Evolutionary conservation across 805 yeast species (phyloP).

Genomic region (Alloascoidea hylecoeti): DNA sequence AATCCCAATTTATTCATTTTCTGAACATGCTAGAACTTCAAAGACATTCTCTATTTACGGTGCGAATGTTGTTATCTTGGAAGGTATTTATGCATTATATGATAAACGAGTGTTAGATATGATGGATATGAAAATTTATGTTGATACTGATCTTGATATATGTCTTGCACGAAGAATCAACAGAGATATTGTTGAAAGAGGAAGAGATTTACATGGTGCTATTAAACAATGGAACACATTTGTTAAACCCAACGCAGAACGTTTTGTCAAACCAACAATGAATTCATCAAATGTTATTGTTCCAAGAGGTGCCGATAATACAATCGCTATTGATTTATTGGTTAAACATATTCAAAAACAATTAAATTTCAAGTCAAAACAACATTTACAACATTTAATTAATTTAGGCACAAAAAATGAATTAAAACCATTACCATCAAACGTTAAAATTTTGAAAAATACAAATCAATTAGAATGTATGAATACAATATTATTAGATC

Average conservation of each 20-base stretch:
- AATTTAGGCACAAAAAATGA: slow-evolving; percentile 30
- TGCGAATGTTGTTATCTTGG: slow-evolving; percentile 84
- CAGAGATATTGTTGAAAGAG: slow-evolving; percentile 77
- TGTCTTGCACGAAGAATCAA: slow-evolving; percentile 82
- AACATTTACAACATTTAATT: slow-evolving; percentile 53
- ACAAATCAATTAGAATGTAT: slow-evolving; percentile 63
- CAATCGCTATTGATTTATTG: slow-evolving; percentile 65
- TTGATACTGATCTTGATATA: slow-evolving; percentile 87
- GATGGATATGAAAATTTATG: slow-evolving; percentile 81
- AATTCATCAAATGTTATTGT: slow-evolving; percentile 71
- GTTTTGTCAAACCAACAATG: slow-evolving; percentile 64
- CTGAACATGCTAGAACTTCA: slow-evolving; percentile 42
- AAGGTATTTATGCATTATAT: slow-evolving; percentile 78
- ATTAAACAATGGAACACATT: slow-evolving; percentile 80
- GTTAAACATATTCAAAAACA: slow-evolving; percentile 70
- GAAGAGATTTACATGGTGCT: slow-evolving; percentile 72
- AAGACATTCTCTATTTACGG: slow-evolving; percentile 74
- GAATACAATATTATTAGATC: slow-evolving; percentile 52
- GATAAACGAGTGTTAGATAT: slow-evolving; percentile 53
- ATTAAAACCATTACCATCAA: slow-evolving; percentile 11
- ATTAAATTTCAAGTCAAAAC: slow-evolving; percentile 43
- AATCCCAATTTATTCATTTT: slow-evolving; percentile 61
- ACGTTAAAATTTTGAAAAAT: slow-evolving; percentile 17
- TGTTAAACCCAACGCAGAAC: slow-evolving; percentile 86
- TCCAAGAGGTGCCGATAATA: slow-evolving; percentile 84